Conservation (phyloP, 106 monocot species). For the Amphibolis antarctica region DNA sequence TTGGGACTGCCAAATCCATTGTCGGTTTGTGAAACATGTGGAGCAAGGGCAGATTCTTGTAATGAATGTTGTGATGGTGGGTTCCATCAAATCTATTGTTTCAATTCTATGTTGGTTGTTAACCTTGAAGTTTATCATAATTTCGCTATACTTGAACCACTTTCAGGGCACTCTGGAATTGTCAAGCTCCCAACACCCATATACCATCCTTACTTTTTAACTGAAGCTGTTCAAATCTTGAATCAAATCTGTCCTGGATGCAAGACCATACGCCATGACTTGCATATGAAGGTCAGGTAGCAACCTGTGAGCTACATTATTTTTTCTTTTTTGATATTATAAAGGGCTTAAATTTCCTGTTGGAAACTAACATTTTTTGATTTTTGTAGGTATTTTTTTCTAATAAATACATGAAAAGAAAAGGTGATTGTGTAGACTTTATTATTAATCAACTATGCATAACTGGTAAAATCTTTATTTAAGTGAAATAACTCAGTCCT, state of each 20-base stretch:
- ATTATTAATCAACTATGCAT: no score
- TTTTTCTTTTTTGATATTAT: not conserved
- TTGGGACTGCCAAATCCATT: slow-evolving; percentile 63
- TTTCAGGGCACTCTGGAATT: slow-evolving; percentile 62
- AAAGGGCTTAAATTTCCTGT: not conserved
- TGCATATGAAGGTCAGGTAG: slow-evolving; percentile 11
- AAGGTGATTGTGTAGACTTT: no score
- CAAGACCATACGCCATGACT: slow-evolving; percentile 10
- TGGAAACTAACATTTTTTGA: no score
- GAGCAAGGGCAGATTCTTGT: slow-evolving; percentile 14
- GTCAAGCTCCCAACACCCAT: slow-evolving; percentile 47
- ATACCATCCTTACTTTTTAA: slow-evolving; percentile 61
- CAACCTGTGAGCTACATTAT: not conserved
- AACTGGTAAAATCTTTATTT: no score
- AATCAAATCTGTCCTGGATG: slow-evolving; percentile 85
- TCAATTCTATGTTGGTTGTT: not conserved
- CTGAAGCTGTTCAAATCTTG: slow-evolving; percentile 60
- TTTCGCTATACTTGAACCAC: not conserved
- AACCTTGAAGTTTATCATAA: not conserved
- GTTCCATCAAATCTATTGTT: not conserved
- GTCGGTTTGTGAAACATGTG: slow-evolving; percentile 52
- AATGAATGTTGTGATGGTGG: slow-evolving; percentile 62
- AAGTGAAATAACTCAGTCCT: no score
- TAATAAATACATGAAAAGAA: no score
- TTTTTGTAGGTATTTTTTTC: no score